Base-by-base conservation (phyloP, 805 yeast genomes). In the Metschnikowia cubensis region DNA sequence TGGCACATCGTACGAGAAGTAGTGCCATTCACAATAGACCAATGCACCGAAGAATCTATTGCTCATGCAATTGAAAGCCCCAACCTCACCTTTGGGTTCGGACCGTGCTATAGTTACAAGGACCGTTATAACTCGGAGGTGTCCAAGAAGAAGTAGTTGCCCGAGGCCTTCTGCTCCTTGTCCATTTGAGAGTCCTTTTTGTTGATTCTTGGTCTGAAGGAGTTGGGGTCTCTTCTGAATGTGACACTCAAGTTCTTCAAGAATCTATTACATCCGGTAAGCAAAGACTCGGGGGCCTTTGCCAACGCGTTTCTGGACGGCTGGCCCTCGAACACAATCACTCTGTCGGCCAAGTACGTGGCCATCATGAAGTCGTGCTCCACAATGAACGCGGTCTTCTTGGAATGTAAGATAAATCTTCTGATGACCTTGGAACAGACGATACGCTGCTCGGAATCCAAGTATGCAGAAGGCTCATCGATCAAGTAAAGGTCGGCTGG, bases 341-440 rank as follows among this genome's bases (percentile, higher is more conserved):
- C 99, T 67, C 96, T 83, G 74, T 94, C 99, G 56, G 99, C 99
- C 79, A 94, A 81, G 70, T 94, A 94, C 15, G 99, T 94, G 58
- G 99, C 98, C 99, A 94, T 94, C 77, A 94, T 94, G 82, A 94
- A 94, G 82, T 94, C 99, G 84, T 94, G 99, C 85, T 94, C 99
- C 52, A 94, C 99, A 63, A 94, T 79, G 70, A 94, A 94, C n/a
- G 99, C 99, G 42, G 98, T 92, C 81, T 92, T 94, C 79, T 92
- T 91, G 61, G 97, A 83, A 69, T 94, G 99, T 69, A 94, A 76
- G 65, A 94, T 88, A 67, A 90, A 94, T 73, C 97, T 86, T 82
- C 97, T 87, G 63, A 94, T 94, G 60, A 94, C 99, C 79, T 94
- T 94, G 47, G 99, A 88, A 80, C 99, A 94, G 60, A 94, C 87